Percentiles rank a stretch among this genome's conserved stretches.
phyloP scores from a whole-genome alignment of 306 rosid genomes.

The Myrica gale region DNA sequence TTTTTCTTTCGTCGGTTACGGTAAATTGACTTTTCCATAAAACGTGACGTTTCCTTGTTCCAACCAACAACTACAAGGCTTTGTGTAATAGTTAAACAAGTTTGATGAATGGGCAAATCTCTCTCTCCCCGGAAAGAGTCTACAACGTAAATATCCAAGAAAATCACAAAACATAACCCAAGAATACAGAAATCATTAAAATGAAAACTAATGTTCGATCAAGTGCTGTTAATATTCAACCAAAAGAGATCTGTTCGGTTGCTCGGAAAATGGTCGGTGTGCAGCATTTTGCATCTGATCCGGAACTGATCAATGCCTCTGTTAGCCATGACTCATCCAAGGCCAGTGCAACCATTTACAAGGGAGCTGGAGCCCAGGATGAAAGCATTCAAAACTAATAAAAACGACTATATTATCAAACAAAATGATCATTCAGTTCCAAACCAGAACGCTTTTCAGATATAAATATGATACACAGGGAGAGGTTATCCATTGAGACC shows the following conservation, averaged over 20 bases:
- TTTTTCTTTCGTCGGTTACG: too few relatives aligned
- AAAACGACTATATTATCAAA: not conserved
- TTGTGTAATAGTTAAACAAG: too few relatives aligned
- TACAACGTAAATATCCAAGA: not conserved
- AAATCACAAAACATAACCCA: not conserved
- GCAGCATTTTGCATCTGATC: too few relatives aligned
- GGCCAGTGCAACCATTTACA: not conserved
- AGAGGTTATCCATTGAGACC: constrained; percentile 29
- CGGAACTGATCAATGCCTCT: not conserved
- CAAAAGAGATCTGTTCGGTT: too few relatives aligned
- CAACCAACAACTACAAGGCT: too few relatives aligned
- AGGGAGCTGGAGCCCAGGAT: not conserved
- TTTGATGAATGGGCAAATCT: not conserved
- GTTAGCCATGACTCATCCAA: not conserved
- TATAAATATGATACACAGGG: too few relatives aligned
- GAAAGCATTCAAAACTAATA: not conserved
- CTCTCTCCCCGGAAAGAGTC: not conserved
- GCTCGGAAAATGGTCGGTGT: not conserved
- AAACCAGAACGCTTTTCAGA: too few relatives aligned
- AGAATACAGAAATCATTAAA: not conserved
- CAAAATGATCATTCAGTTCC: not conserved
- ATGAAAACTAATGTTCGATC: too few relatives aligned
- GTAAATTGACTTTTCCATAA: too few relatives aligned
- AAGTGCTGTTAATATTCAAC: too few relatives aligned
- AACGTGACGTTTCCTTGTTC: too few relatives aligned